Percentiles rank a stretch among this genome's conserved stretches.
Evolutionary conservation across 2,329 filamentous ascomycete species (phyloP).

Genomic region (Cercospora zeina): DNA sequence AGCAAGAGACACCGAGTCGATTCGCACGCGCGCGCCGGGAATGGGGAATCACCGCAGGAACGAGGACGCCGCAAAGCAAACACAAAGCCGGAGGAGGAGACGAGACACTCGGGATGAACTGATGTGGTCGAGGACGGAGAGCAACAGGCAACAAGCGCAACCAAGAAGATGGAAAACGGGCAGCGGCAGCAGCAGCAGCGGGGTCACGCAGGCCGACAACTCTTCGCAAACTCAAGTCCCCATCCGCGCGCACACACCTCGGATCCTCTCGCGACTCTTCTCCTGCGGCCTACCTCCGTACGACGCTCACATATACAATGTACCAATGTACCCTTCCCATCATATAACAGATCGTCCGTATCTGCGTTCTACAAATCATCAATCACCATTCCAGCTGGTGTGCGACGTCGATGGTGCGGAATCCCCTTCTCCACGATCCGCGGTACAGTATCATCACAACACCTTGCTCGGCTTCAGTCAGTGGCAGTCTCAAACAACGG

Average conservation of each 20-base stretch:
- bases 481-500: background rate
- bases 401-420: conserved; percentile 6
- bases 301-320: no score
- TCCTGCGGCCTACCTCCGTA: no score
- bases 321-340: no score
- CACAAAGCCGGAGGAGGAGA: background rate
- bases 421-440: background rate
- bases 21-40: conserved; percentile 4
- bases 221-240: conserved; percentile 7
- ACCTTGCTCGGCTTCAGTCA: background rate
- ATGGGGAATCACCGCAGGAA: conserved; percentile 7
- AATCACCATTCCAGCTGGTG: no score
- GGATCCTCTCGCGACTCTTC: conserved; percentile 2
- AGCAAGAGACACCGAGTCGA: background rate
- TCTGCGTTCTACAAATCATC: background rate
- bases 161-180: background rate
- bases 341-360: background rate
- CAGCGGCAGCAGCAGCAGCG: background rate
- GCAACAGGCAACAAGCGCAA: no score
- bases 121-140: conserved; percentile 1
- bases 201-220: conserved; percentile 1
- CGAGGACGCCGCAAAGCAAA: conserved; percentile 11
- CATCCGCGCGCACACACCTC: background rate
- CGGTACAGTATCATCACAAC: background rate
- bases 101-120: conserved; percentile 2